Evolutionary conservation across 2,329 filamentous ascomycete species (phyloP).

Genomic region (Pyrenophora graminea): DNA sequence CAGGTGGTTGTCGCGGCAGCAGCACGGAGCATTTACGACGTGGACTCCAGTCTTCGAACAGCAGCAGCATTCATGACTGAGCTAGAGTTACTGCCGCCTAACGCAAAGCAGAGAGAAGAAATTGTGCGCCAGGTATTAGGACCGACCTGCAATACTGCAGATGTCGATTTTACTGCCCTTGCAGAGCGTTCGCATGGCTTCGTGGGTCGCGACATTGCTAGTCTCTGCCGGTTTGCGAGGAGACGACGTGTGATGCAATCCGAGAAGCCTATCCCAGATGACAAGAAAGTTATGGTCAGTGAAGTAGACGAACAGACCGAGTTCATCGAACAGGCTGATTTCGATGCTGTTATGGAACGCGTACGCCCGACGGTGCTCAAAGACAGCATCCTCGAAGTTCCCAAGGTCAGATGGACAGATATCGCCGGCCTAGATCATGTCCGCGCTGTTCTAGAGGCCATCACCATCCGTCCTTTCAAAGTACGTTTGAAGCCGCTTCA

Average conservation of each 20-base stretch:
- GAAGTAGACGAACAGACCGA: constrained; percentile 22
- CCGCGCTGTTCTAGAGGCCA: constrained; percentile 64
- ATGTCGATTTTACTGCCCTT: constrained; percentile 57
- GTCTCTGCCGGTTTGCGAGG: constrained; percentile 62
- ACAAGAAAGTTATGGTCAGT: constrained; percentile 29
- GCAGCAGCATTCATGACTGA: constrained; percentile 67
- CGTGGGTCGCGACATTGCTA: constrained; percentile 75
- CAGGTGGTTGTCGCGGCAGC: constrained; percentile 75
- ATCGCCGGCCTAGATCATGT: constrained; percentile 83
- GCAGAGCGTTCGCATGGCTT: constrained; percentile 84
- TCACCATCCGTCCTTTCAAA: constrained; percentile 63
- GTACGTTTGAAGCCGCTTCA: constrained; percentile 37
- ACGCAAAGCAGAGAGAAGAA: constrained; percentile 69
- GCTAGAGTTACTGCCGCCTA: constrained; percentile 77
- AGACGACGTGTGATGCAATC: constrained; percentile 30
- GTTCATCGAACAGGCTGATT: constrained; percentile 54
- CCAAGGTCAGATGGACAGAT: constrained; percentile 82
- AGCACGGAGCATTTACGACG: constrained; percentile 71
- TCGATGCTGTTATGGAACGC: constrained; percentile 67
- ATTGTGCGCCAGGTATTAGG: constrained; percentile 63
- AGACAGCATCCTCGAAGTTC: constrained; percentile 85
- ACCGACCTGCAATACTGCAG: constrained; percentile 56
- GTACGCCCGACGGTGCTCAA: constrained; percentile 86
- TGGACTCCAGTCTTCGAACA: constrained; percentile 71
- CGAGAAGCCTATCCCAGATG: constrained; percentile 23